phyloP scores from a whole-genome alignment of 129 eudicot genomes.

The Ambrosia trifida region DNA sequence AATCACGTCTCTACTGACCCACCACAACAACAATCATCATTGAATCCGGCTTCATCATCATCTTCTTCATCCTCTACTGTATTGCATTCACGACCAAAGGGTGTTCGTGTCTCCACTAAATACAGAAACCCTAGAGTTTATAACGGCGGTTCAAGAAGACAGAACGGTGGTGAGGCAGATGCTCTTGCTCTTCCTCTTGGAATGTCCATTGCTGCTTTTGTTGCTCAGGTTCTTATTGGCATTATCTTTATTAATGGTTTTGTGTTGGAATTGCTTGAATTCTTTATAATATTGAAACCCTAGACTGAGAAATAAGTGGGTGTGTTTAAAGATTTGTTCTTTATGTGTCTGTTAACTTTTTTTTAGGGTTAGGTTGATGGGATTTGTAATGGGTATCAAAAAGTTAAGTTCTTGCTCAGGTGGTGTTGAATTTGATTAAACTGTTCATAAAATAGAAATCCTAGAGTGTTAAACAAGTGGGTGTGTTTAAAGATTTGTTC shows the following conservation, averaged over 20 bases:
- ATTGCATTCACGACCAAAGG: constrained; percentile 16
- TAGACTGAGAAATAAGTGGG: neutral
- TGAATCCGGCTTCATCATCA: constrained; percentile 20
- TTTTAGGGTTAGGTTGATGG: too few species aligned
- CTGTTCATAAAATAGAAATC: too few species aligned
- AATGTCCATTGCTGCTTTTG: constrained; percentile 83
- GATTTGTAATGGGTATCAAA: too few species aligned
- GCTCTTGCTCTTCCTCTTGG: constrained; percentile 85
- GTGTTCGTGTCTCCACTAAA: constrained; percentile 11
- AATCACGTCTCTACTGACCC: constrained; percentile 21
- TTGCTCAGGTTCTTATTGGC: constrained; percentile 53
- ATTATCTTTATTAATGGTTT: neutral
- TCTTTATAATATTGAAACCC: constrained; percentile 8
- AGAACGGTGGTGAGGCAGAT: constrained; percentile 43
- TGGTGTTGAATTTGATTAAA: too few species aligned
- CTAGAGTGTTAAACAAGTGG: too few species aligned
- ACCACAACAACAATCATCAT: constrained; percentile 24
- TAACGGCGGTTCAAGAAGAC: constrained; percentile 21
- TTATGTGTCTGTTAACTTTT: neutral
- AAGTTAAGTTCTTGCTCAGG: too few species aligned
- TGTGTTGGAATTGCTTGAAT: constrained; percentile 7
- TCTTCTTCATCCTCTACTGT: constrained; percentile 15
- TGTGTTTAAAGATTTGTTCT: neutral
- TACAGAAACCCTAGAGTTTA: constrained; percentile 35
- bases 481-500: too few species aligned